Conservation (phyloP, 2,329 filamentous ascomycete genomes). For the Xylariomycetidae sp. region DNA sequence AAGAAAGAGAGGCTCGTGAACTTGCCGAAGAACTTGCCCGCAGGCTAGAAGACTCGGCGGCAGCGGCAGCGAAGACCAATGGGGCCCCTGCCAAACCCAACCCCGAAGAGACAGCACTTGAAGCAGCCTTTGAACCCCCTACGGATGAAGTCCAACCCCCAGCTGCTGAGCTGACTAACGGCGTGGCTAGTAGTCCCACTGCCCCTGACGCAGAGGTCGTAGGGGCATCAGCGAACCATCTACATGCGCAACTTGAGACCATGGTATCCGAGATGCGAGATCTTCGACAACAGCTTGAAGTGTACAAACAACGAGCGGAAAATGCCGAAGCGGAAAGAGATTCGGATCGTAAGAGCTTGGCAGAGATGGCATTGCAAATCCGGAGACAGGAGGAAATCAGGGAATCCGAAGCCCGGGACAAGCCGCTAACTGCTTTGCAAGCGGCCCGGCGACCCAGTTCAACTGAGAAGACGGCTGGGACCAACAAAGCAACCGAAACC, state of each 20-base stretch:
- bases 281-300: slow-evolving; percentile 73
- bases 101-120: slow-evolving; percentile 33
- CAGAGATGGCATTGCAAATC: slow-evolving; percentile 83
- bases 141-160: slow-evolving; percentile 23
- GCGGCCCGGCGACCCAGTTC: too few relatives aligned
- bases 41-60: slow-evolving; percentile 54
- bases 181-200: slow-evolving; percentile 14
- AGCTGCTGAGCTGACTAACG: slow-evolving; percentile 13
- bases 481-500: too few relatives aligned
- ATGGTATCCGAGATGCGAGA: slow-evolving; percentile 77
- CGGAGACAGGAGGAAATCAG: slow-evolving; percentile 59
- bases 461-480: too few relatives aligned
- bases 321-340: slow-evolving; percentile 72
- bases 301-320: slow-evolving; percentile 72
- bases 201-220: slow-evolving; percentile 29
- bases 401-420: slow-evolving; percentile 37
- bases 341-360: slow-evolving; percentile 65
- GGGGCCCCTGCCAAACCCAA: slow-evolving; percentile 29
- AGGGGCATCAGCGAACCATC: slow-evolving; percentile 32
- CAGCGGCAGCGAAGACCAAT: slow-evolving; percentile 33
- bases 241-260: slow-evolving; percentile 67
- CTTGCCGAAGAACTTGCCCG: slow-evolving; percentile 77
- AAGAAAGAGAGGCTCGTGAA: slow-evolving; percentile 76
- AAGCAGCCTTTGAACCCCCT: slow-evolving; percentile 42
- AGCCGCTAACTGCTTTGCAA: slow-evolving; percentile 29